Evolutionary conservation across 257 asterid genomes (phyloP).

Genomic region (Coffea canephora): DNA sequence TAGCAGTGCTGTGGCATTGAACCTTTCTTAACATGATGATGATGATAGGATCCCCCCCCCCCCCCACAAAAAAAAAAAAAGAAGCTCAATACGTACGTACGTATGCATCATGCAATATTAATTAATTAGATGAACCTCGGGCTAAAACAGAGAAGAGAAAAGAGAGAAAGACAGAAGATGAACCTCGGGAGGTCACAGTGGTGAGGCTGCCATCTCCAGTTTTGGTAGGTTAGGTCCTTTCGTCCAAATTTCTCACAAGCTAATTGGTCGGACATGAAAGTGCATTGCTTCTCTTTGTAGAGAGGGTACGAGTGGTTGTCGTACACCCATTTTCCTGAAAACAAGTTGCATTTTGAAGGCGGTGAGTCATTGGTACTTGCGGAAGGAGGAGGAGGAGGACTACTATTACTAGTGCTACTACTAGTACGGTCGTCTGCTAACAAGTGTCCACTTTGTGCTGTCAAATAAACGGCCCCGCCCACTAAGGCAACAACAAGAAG

Average conservation of each 20-base stretch:
- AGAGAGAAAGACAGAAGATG: not conserved
- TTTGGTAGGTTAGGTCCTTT: conserved; percentile 48
- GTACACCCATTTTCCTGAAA: conserved; percentile 61
- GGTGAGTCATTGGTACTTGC: not conserved
- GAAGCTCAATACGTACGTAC: too few relatives aligned
- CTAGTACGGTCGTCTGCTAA: conserved; percentile 12
- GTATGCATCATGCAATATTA: too few relatives aligned
- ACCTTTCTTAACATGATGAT: conserved; percentile 41
- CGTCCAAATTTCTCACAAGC: conserved; percentile 65
- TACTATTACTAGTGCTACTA: not conserved
- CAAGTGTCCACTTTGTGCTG: conserved; percentile 44
- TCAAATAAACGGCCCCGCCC: conserved; percentile 51
- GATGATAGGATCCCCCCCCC: not conserved
- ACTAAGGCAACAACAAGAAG: conserved; percentile 45
- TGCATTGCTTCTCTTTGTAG: conserved; percentile 53
- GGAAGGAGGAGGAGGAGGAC: not conserved
- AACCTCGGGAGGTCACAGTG: conserved; percentile 71
- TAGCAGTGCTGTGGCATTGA: conserved; percentile 69
- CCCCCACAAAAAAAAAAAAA: not conserved
- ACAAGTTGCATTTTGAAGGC: conserved; percentile 33
- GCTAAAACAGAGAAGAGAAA: too few relatives aligned
- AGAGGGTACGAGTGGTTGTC: conserved; percentile 52
- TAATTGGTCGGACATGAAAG: conserved; percentile 43
- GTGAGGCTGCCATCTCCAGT: conserved; percentile 82
- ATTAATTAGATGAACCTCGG: too few relatives aligned